Evolutionary conservation across 768 basidiomycete genomes (phyloP), one percentile per base, ranked within the genome.

Genomic region (Hygrophorus russula): DNA sequence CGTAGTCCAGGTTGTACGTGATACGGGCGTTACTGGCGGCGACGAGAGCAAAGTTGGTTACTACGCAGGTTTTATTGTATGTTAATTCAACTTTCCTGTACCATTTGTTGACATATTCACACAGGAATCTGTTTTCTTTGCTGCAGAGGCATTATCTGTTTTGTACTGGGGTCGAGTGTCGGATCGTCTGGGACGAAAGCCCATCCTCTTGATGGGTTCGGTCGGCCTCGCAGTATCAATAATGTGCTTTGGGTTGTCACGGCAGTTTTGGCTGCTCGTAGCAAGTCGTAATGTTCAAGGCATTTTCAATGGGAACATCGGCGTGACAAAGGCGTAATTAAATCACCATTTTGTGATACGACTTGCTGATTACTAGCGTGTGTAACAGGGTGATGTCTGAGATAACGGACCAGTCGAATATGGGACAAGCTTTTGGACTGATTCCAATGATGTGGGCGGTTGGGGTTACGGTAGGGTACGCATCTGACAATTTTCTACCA

Each of bases 131-230:
- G 55, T 80, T 2, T 82, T 80, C 53, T 82, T 73, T 45, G 59
- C 65, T 1, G 64, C 74, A 0, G 76, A 82, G 49, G 72, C 78
- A 0, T 33, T 70, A 39, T 76, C 74, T 1, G 66, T 74, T 3
- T 64, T 81, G 9, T 72, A 76, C 48, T 81, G 80, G 80, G 76
- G 78, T 49, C 68, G 76, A 27, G 46, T 70, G 3, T 82, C 80
- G 2, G 77, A 81, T 48, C 62, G 61, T 41, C 55, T 77, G 12
- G 78, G 78, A 5, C 70, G 79, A 17, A 76, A 78, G 46, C 79
- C 79, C 13, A 65, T 80, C 27, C 48, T 61, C 6, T 43, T 67
- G 5, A 43, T 60, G 13, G 65, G 60, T 4, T 55, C 60, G 0
- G 44, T 62, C 17, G 65, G 65, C 1, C 52, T 65, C 0, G 46